Evolutionary conservation across 139 green algal species (phyloP).

Genomic region (Zygnema circumcarinatum): DNA sequence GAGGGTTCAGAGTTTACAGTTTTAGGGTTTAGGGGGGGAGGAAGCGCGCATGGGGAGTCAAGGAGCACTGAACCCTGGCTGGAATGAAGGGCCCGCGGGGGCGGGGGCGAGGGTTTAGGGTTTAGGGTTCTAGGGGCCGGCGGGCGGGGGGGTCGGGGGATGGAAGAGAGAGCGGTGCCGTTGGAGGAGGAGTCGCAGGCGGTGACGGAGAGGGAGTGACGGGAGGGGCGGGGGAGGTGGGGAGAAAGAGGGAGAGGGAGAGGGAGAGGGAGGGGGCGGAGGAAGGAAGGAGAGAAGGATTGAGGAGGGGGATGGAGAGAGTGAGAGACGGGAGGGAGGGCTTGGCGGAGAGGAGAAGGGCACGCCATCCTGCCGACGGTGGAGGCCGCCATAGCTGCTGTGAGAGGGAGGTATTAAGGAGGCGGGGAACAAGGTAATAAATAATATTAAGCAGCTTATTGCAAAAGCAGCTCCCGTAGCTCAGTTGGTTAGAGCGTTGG

Average conservation of each 20-base stretch:
- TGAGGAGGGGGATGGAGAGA: neutral
- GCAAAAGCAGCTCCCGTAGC: constrained; percentile 50
- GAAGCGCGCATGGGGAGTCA: no score
- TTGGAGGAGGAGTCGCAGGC: neutral
- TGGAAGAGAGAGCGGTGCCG: no score
- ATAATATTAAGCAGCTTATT: neutral
- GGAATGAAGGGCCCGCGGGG: no score
- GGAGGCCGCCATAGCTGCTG: neutral
- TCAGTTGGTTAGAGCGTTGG: constrained; percentile 68
- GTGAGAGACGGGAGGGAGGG: neutral
- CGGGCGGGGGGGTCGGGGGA: no score
- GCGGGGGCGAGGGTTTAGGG: no score
- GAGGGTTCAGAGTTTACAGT: no score
- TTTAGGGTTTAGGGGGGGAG: no score
- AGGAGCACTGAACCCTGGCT: no score
- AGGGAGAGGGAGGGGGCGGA: neutral
- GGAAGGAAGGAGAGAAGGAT: neutral
- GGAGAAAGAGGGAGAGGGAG: neutral
- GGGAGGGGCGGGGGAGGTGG: neutral
- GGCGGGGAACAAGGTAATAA: neutral
- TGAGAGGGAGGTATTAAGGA: constrained; percentile 3
- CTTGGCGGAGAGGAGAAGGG: neutral
- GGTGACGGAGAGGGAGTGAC: constrained; percentile 2
- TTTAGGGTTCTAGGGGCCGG: no score
- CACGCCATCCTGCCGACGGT: neutral